phyloP scores from a whole-genome alignment of 1,139 yeast genomes.

The Geotrichum klebahnii region DNA sequence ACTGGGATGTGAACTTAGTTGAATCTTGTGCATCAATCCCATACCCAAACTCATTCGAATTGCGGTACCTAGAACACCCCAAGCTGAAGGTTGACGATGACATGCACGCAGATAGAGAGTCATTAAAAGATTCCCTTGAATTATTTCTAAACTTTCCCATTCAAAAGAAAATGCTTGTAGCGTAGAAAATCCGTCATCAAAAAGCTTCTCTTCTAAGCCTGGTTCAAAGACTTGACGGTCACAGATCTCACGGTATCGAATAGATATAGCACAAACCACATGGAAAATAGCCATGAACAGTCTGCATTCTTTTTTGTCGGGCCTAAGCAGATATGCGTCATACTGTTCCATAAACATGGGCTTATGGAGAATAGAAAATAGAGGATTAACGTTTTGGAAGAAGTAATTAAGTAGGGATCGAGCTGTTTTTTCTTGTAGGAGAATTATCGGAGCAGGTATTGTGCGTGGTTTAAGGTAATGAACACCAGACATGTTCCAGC shows the following conservation, averaged over 20 bases:
- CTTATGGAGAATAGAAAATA: slow-evolving; percentile 54
- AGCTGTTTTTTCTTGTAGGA: slow-evolving; percentile 21
- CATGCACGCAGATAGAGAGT: slow-evolving; percentile 52
- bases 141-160: slow-evolving; percentile 64
- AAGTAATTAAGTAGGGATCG: slow-evolving; percentile 43
- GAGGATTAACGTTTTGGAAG: slow-evolving; percentile 52
- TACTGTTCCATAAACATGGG: slow-evolving; percentile 53
- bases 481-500: slow-evolving; percentile 64
- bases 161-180: slow-evolving; percentile 53
- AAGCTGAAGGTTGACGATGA: slow-evolving; percentile 56
- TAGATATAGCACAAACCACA: slow-evolving; percentile 50
- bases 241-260: slow-evolving; percentile 52
- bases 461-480: slow-evolving; percentile 47
- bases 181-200: slow-evolving; percentile 50
- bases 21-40: slow-evolving; percentile 45
- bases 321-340: slow-evolving; percentile 39
- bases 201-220: slow-evolving; percentile 51
- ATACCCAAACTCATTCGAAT: slow-evolving; percentile 53
- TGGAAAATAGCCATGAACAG: slow-evolving; percentile 53
- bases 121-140: slow-evolving; percentile 59
- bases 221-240: slow-evolving; percentile 34
- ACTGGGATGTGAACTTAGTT: slow-evolving; percentile 17
- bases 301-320: slow-evolving; percentile 33
- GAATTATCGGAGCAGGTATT: slow-evolving; percentile 37
- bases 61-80: slow-evolving; percentile 54